Evolutionary conservation across 345 rosid species (phyloP).

Genomic region (Lepidium didymum): DNA sequence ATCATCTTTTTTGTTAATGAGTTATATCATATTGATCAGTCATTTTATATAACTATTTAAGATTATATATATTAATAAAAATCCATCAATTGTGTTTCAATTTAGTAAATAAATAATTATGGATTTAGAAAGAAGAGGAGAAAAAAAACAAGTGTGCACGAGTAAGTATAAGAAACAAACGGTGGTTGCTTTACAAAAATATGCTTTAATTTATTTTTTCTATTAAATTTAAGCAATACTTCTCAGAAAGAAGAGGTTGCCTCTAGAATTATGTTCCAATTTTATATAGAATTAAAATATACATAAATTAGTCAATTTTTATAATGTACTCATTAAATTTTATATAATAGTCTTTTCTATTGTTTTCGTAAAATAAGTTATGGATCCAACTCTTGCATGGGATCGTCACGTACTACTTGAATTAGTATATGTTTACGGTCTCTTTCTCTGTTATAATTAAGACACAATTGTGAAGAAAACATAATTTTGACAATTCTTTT

Average conservation of each 20-base stretch:
- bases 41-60: not conserved
- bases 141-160: not conserved
- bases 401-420: too few species aligned
- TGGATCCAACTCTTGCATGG: too few species aligned
- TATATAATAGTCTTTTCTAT: too few species aligned
- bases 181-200: not conserved
- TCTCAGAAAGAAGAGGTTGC: not conserved
- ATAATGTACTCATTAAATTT: too few species aligned
- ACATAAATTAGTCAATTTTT: too few species aligned
- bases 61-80: not conserved
- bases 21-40: too few species aligned
- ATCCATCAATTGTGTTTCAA: not conserved
- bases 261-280: slow-evolving; percentile 1
- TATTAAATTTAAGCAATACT: not conserved
- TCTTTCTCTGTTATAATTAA: too few species aligned
- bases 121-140: not conserved
- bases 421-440: too few species aligned
- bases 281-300: not conserved
- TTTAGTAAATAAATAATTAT: not conserved
- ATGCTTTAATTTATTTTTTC: not conserved
- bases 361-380: too few species aligned
- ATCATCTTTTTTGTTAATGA: too few species aligned
- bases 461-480: too few species aligned
- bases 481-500: too few species aligned
- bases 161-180: not conserved